Percentiles rank a stretch among this genome's conserved stretches.
These are phyloP conservation scores for Dothiorella sarmentorum DNA, from an alignment of 2,329 filamentous ascomycete genomes.

Conservation along the genomic window DNA sequence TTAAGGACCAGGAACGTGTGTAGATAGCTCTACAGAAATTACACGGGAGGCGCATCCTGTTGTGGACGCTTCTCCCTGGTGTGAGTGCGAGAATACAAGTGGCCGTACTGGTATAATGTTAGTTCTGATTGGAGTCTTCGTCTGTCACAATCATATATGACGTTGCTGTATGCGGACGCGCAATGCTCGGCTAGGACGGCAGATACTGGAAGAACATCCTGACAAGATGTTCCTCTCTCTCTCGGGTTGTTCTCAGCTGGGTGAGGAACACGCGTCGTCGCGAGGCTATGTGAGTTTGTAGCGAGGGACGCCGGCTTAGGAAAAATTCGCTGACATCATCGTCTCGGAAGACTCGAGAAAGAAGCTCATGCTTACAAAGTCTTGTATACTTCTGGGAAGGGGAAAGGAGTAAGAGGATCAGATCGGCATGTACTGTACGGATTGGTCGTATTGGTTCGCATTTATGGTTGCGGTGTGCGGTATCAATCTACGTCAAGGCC, in stretches of 20 bases:
- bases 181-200: background rate
- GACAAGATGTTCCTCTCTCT: background rate
- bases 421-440: too few species aligned
- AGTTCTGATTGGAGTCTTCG: background rate
- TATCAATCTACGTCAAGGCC: constrained; percentile 4
- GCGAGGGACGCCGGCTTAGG: background rate
- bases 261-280: background rate
- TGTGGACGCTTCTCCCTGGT: background rate
- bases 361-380: background rate
- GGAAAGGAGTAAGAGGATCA: too few species aligned
- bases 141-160: background rate
- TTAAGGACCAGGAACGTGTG: background rate
- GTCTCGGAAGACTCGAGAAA: background rate
- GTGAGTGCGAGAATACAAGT: background rate
- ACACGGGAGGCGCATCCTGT: background rate
- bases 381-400: background rate
- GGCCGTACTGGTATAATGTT: background rate
- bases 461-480: constrained; percentile 1
- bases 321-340: background rate
- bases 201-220: background rate
- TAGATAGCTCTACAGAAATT: constrained; percentile 9
- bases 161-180: too few species aligned
- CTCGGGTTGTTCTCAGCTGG: background rate
- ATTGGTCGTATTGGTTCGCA: constrained; percentile 13
- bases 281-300: background rate